Conservation (phyloP, 805 yeast species). For the Candida argentea region DNA sequence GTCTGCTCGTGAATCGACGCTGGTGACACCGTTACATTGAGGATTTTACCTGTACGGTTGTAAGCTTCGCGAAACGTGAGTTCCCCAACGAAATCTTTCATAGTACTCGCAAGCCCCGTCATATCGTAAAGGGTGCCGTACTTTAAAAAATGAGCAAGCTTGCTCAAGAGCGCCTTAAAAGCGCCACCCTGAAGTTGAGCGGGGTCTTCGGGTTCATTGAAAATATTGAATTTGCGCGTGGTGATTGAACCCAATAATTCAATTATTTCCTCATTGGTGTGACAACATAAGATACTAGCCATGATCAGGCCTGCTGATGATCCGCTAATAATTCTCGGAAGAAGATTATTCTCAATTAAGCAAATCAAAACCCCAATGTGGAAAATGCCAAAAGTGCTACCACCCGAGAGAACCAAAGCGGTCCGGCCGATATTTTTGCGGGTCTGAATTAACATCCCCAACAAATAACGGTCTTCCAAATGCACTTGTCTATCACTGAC, state of each 20-base stretch:
- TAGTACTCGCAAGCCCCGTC: slow-evolving; percentile 56
- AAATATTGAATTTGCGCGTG: slow-evolving; percentile 43
- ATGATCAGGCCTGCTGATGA: slow-evolving; percentile 94
- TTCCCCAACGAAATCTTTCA: slow-evolving; percentile 75
- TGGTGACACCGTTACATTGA: slow-evolving; percentile 90
- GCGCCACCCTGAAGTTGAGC: slow-evolving; percentile 21
- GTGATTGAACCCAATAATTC: slow-evolving; percentile 51
- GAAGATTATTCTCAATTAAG: slow-evolving; percentile 56
- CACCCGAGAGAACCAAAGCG: slow-evolving; percentile 91
- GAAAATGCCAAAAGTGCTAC: slow-evolving; percentile 86
- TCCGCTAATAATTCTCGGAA: slow-evolving; percentile 87
- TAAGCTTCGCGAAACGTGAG: slow-evolving; percentile 91
- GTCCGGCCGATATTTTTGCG: slow-evolving; percentile 89
- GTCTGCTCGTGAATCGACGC: slow-evolving; percentile 90
- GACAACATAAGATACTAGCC: slow-evolving; percentile 80
- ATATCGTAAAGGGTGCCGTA: slow-evolving; percentile 88
- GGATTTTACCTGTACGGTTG: slow-evolving; percentile 85
- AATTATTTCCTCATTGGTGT: slow-evolving; percentile 60
- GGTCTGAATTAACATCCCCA: slow-evolving; percentile 78
- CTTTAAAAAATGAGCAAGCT: slow-evolving; percentile 50
- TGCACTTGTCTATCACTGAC: slow-evolving; percentile 27
- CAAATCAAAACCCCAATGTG: slow-evolving; percentile 89
- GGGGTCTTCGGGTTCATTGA: slow-evolving; percentile 41
- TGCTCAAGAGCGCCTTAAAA: slow-evolving; percentile 36
- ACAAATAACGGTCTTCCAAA: slow-evolving; percentile 57